Percentiles rank a stretch among this genome's conserved stretches.
Conservation (phyloP, 768 basidiomycete species). For the Calocera viscosa region DNA sequence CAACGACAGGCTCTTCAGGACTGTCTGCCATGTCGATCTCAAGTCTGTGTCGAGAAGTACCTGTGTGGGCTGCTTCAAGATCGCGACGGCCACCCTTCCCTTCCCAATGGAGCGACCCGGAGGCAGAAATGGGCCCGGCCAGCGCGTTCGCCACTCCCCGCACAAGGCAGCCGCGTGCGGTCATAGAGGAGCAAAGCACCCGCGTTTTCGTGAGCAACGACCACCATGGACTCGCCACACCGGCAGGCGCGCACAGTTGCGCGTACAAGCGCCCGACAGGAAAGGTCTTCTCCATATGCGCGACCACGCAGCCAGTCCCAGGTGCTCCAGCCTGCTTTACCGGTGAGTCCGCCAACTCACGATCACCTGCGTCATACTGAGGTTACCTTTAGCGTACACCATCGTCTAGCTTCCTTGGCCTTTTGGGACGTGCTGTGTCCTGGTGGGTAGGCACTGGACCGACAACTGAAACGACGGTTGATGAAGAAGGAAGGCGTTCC, state of each 20-base stretch:
- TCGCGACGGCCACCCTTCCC: neutral
- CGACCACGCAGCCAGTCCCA: neutral
- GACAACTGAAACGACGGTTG: neutral
- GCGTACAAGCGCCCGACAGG: neutral
- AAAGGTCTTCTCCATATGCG: neutral
- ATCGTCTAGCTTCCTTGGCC: neutral
- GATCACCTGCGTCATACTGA: neutral
- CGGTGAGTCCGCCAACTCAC: neutral
- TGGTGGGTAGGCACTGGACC: constrained; percentile 3
- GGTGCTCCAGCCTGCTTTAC: neutral
- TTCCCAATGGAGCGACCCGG: neutral
- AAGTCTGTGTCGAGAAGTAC: too few relatives aligned
- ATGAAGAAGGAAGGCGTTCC: neutral
- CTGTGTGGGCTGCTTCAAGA: too few relatives aligned
- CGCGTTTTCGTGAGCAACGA: neutral
- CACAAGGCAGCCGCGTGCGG: neutral
- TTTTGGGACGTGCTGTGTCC: neutral
- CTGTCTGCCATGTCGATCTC: too few relatives aligned
- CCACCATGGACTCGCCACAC: constrained; percentile 2
- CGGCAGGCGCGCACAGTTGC: neutral
- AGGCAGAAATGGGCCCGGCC: neutral
- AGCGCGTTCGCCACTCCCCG: constrained; percentile 1
- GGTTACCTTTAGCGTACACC: neutral
- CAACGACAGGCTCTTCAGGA: neutral
- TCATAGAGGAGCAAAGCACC: neutral